Base-by-base conservation (phyloP, 1,139 yeast genomes). In the Arxiozyma heterogenica region DNA sequence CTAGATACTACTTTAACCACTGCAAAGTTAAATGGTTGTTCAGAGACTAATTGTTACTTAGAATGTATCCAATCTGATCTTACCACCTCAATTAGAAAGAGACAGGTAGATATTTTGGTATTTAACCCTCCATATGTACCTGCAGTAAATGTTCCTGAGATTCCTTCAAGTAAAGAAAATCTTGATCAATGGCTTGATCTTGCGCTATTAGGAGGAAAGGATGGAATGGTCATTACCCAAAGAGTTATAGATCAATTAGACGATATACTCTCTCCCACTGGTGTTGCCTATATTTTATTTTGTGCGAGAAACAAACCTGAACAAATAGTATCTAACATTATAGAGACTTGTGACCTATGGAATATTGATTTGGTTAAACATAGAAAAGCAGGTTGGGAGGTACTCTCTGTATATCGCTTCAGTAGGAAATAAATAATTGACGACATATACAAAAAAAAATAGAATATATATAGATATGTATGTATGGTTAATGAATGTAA, bases 121-220 rank as follows among this genome's bases (percentile, higher is more conserved):
- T 93, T 91, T 71, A 93, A 93, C 64, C 98, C 98, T 1, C 98
- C 98, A 0, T 93, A 93, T 66, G 98, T 93, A 1, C 98, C 98
- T 0, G 88, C 93, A 2, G 88, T 82, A 55, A 73, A 71, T 2
- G 78, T 85, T 0, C 96, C 97, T 0, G 58, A 54, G 0, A 51
- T 67, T 7, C 80, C 81, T 1, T 64, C 55, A 0, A 58, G 62
- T 0, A 65, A 64, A 17, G 76, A 71, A 1, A 75, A 75, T 17
- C 80, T 77, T 25, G 74, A 76, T 21, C 69, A 73, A 5, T 90
- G 97, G 97, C 73, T 93, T 2, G 97, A 91, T 64, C 72, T 91
- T 58, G 98, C 98, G 0, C 75, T 93, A 27, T 76, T 86, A 30
- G 98, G 98, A 0, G 98, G 98, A 0, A 73, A 74, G 17, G 85